Evolutionary conservation across 1,284 basidiomycete genomes (phyloP), one percentile per base, ranked within the genome.

Genomic region (Irpex sp.): DNA sequence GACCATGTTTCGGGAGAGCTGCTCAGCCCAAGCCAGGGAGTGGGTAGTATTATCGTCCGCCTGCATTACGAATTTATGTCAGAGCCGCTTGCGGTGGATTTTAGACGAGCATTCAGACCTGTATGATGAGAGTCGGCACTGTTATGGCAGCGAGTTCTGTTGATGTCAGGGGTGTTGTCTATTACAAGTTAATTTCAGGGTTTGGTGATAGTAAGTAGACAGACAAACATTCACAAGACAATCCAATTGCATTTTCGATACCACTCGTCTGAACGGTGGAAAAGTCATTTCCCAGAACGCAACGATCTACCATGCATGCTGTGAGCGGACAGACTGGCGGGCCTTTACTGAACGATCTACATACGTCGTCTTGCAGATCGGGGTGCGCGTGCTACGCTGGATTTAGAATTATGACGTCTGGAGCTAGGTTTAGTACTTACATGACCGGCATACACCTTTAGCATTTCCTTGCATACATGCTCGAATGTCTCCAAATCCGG

Each of bases 101-200:
- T 26, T 26, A 26, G 2, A 35, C n/a, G 8, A 55, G 2, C 6
- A 19, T 15, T 8, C 78, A 37, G 58, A 90, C 90, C 75, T 92
- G 90, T 58, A 92, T 81, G n/a, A 92, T 83, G 19, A 92, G 75
- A 11, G 88, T 83, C 1, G 89, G 90, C 66, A 84, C 83, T 5
- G 71, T 82, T 59, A 92, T 82, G 43, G 74, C 70, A n/a, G 79
- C 79, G 19, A 84, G 76, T 62, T 81, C 76, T 43, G 81, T 78
- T 36, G 78, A 67, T 26, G 69, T 80, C 60, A 90, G 71, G 4
- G 81, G 78, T 55, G 79, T 79, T 69, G 87, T 79, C 87, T 90
- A 69, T 15, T 43, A 19, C 33, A 26, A 17, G 59, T 55, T 36
- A 17, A 47, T 26, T 26, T 26, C 26, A 26, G 26, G 26, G 26